Percentiles rank a stretch among this genome's conserved stretches.
Conservation (phyloP, 139 green algal species). For the Pleodorina starrii region DNA sequence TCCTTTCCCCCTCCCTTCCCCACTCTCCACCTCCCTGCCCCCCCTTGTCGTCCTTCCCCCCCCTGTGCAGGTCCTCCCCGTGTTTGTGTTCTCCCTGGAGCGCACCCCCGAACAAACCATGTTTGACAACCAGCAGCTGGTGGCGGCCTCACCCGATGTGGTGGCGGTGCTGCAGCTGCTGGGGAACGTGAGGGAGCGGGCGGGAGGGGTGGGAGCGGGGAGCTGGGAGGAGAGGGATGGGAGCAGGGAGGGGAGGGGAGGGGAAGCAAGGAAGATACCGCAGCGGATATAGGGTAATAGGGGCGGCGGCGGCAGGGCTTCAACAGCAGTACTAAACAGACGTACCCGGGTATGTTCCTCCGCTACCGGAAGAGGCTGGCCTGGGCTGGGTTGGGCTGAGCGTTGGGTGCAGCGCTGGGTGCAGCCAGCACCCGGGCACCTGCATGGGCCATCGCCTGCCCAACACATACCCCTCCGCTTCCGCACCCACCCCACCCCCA, state of each 20-base stretch:
- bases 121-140: constrained; percentile 28
- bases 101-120: constrained; percentile 26
- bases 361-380: no score
- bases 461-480: no score
- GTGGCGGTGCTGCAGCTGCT: constrained; percentile 69
- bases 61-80: constrained; percentile 46
- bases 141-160: constrained; percentile 48
- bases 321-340: no score
- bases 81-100: constrained; percentile 61
- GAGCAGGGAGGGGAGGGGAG: not conserved
- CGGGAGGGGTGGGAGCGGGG: not conserved
- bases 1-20: not conserved
- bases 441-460: no score
- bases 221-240: not conserved
- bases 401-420: no score
- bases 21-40: not conserved
- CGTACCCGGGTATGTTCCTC: no score
- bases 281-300: no score
- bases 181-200: constrained; percentile 14
- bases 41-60: not conserved
- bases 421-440: no score
- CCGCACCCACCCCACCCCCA: no score
- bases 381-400: no score
- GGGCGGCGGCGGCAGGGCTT: no score
- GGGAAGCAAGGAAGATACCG: no score